Evolutionary conservation across 164 flowering plant genomes (phyloP).

Genomic region (Vitis riparia): DNA sequence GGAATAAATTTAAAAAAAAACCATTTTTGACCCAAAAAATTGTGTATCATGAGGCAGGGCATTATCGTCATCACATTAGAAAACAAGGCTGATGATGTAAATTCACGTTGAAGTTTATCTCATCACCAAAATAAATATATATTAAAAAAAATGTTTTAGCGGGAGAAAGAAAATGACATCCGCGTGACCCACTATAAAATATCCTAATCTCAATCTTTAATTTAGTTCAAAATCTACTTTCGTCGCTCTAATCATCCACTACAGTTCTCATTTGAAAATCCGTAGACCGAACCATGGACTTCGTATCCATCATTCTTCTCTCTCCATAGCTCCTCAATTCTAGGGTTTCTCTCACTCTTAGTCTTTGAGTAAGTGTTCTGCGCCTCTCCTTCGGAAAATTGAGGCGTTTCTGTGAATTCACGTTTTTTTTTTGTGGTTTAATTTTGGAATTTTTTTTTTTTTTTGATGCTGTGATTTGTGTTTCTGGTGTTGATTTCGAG

Average conservation of each 20-base stretch:
- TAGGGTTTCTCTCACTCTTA: not conserved
- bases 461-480: not conserved
- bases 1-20: too few relatives aligned
- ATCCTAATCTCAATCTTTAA: not conserved
- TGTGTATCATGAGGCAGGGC: too few relatives aligned
- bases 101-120: not conserved
- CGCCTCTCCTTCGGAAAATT: not conserved
- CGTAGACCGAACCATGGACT: too few relatives aligned
- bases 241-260: not conserved
- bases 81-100: not conserved
- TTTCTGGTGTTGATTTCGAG: not conserved
- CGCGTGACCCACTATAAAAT: not conserved
- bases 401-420: not conserved
- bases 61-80: too few relatives aligned
- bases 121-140: not conserved
- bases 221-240: not conserved
- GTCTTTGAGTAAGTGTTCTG: not conserved
- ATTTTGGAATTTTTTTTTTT: not conserved
- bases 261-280: too few relatives aligned
- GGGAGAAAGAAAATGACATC: slow-evolving; percentile 1
- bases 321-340: not conserved
- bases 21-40: too few relatives aligned
- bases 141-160: not conserved
- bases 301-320: too few relatives aligned
- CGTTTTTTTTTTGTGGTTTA: not conserved